Conservation (phyloP, 2,329 filamentous ascomycete genomes). For the Fusarium euwallaceae region DNA sequence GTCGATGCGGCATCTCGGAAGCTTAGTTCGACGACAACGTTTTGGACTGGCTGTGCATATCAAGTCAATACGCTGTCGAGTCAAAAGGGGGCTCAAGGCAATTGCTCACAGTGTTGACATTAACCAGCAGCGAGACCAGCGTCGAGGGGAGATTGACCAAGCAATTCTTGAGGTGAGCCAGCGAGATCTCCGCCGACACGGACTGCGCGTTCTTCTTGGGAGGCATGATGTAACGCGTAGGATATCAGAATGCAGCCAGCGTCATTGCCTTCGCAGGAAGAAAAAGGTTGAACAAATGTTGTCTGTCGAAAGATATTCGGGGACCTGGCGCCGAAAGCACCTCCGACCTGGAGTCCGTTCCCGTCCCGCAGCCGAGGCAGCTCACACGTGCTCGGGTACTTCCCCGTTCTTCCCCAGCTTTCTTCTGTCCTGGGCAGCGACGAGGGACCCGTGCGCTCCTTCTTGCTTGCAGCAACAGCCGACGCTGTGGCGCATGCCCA, state of each 20-base stretch:
- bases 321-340: slow-evolving; percentile 31
- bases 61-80: slow-evolving; percentile 19
- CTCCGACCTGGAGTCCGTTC: slow-evolving; percentile 37
- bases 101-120: slow-evolving; percentile 84
- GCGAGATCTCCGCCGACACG: slow-evolving; percentile 83
- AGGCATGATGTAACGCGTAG: slow-evolving; percentile 54
- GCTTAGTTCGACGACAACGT: slow-evolving; percentile 93
- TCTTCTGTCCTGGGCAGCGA: slow-evolving; percentile 1
- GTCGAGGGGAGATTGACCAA: slow-evolving; percentile 91
- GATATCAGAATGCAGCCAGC: slow-evolving; percentile 13
- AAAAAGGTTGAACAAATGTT: slow-evolving; percentile 19
- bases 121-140: slow-evolving; percentile 86
- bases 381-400: slow-evolving; percentile 52
- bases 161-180: slow-evolving; percentile 93
- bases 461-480: neutral
- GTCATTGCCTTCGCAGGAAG: slow-evolving; percentile 3
- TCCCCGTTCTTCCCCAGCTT: slow-evolving; percentile 38
- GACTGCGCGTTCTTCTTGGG: slow-evolving; percentile 69
- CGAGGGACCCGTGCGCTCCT: neutral
- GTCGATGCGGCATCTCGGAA: slow-evolving; percentile 69
- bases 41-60: slow-evolving; percentile 80
- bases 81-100: neutral
- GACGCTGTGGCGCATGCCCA: slow-evolving; percentile 43
- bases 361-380: slow-evolving; percentile 50
- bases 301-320: slow-evolving; percentile 20